Conservation (phyloP, 78 protist genomes). For the Cavenderia fasciculata region DNA sequence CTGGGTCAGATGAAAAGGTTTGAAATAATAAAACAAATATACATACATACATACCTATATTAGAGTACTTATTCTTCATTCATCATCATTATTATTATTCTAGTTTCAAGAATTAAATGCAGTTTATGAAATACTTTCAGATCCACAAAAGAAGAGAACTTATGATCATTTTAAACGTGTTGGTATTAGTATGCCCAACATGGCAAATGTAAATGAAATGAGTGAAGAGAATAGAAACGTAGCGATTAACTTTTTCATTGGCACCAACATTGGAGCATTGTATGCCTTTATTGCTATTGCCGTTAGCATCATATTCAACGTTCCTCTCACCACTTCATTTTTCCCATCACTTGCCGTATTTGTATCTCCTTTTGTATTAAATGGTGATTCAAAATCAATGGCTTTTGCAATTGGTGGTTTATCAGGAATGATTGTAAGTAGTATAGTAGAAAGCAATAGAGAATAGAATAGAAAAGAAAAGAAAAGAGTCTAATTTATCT, state of each 20-base stretch:
- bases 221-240: neutral
- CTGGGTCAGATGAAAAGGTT: constrained; percentile 47
- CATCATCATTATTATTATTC: neutral
- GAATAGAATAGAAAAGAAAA: neutral
- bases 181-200: constrained; percentile 5
- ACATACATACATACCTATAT: neutral
- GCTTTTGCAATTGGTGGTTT: constrained; percentile 44
- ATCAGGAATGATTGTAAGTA: constrained; percentile 26
- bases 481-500: neutral
- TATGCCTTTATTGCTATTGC: constrained; percentile 45
- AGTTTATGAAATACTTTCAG: constrained; percentile 63
- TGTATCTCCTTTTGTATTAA: neutral
- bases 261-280: constrained; percentile 23
- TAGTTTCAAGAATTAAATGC: constrained; percentile 72
- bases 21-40: neutral
- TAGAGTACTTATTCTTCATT: neutral
- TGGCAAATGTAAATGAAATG: neutral
- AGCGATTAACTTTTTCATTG: neutral
- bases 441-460: neutral
- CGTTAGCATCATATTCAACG: constrained; percentile 8
- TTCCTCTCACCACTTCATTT: constrained; percentile 43
- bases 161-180: constrained; percentile 33
- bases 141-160: constrained; percentile 61
- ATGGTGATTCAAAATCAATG: neutral
- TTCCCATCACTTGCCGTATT: constrained; percentile 53